Conservation (phyloP, 805 yeast genomes). For the Metschnikowia proteae region DNA sequence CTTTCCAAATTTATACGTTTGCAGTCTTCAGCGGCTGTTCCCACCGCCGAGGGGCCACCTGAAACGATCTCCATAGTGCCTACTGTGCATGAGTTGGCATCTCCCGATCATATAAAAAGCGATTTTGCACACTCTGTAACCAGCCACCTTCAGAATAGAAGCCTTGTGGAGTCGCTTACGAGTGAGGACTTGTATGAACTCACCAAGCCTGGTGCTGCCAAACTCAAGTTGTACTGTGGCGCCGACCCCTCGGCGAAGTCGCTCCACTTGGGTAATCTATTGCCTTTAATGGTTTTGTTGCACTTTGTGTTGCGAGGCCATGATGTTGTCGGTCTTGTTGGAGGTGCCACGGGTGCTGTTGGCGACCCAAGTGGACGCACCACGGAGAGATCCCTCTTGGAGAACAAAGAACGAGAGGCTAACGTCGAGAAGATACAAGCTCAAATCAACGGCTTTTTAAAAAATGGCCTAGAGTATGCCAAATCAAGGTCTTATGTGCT, state of each 20-base stretch:
- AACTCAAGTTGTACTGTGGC: conserved; percentile 76
- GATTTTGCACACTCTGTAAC: conserved; percentile 32
- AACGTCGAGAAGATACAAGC: conserved; percentile 58
- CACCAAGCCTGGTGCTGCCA: conserved; percentile 26
- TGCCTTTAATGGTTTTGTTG: conserved; percentile 80
- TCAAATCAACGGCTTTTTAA: conserved; percentile 63
- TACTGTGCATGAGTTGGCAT: conserved; percentile 26
- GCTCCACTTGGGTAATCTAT: conserved; percentile 82
- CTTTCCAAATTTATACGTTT: background rate
- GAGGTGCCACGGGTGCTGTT: conserved; percentile 93
- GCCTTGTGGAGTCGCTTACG: conserved; percentile 37
- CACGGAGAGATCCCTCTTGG: conserved; percentile 66
- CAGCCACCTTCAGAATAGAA: conserved; percentile 34
- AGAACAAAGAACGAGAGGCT: conserved; percentile 42
- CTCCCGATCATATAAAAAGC: conserved; percentile 14
- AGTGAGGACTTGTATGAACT: conserved; percentile 34
- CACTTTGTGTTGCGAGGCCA: conserved; percentile 88
- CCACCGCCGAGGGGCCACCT: conserved; percentile 20
- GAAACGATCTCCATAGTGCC: conserved; percentile 40
- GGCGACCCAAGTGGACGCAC: conserved; percentile 96
- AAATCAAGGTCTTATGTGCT: conserved; percentile 40
- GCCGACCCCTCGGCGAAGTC: conserved; percentile 95
- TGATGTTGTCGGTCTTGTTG: conserved; percentile 75
- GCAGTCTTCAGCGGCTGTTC: conserved; percentile 8
- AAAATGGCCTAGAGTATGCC: conserved; percentile 61